Evolutionary conservation across 805 yeast species (phyloP), one percentile per base, ranked within the genome.

Genomic region (Wickerhamiella nectarea): DNA sequence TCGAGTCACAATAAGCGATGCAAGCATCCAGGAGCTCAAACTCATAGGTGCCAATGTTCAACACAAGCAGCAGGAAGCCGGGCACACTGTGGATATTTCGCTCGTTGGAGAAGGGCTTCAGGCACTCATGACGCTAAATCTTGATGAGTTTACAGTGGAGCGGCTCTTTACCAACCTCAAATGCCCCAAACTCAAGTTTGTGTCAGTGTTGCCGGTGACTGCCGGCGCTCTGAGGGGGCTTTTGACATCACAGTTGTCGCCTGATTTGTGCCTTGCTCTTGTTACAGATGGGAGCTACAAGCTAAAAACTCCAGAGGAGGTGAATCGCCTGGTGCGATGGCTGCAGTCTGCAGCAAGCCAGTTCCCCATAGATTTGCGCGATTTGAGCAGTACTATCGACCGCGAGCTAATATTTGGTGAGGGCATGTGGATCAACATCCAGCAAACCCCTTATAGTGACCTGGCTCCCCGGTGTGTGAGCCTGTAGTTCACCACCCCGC

Each of bases 401-500:
- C 37, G 38, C 12, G 43, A 40, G 17, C 15, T 40, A 12, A 20
- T 28, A 12, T 40, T 40, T 24, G 26, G 43, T 17, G 38, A 40
- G 15, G 43, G 43, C 4, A 24, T 40, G 38, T 40, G 43, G 43
- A 14, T 36, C 11, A 40, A 33, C 22, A 34, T 40, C 28, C 24
- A 18, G n/a, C 43, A 40, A 24, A 40, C 43, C 12, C 38, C 31
- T 6, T 40, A 25, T 11, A 24, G 21, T 4, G 29, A 20, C 8
- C 15, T 20, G 17, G 33, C 39, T 9, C 7, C 17, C 11, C 14
- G 31, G 4, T 11, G 14, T 28, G 6, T 28, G 15, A 28, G n/a
- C n/a, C n/a, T n/a, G 31, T 28, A n/a, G n/a, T 8, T 25, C n/a
- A n/a, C n/a, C n/a, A n/a, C n/a, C n/a, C n/a, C n/a, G n/a, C n/a